Evolutionary conservation across 2,329 filamentous ascomycete genomes (phyloP).

Genomic region (Colletotrichum sp.): DNA sequence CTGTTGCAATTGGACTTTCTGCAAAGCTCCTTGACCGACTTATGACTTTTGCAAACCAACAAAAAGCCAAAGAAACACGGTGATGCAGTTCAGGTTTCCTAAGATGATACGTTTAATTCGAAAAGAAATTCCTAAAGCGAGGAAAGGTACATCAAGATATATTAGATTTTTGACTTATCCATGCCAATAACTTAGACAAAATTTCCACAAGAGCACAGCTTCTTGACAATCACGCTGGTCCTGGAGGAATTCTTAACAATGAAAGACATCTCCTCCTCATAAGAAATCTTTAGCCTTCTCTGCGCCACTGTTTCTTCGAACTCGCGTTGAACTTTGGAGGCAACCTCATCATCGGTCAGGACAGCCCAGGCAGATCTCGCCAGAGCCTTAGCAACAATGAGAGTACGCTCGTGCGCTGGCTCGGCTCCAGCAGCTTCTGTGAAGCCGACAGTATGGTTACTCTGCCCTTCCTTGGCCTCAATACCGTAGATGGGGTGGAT

Average conservation of each 20-base stretch:
- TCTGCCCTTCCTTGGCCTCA: background rate
- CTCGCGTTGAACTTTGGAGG: background rate
- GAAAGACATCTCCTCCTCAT: background rate
- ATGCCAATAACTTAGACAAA: background rate
- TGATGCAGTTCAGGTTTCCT: fast-evolving
- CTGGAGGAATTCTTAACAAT: background rate
- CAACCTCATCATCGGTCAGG: background rate
- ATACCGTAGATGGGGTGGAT: background rate
- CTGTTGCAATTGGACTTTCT: background rate
- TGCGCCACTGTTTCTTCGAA: background rate
- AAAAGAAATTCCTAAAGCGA: fast-evolving
- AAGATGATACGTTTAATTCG: fast-evolving
- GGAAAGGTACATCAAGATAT: fast-evolving
- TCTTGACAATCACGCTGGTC: background rate
- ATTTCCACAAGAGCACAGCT: background rate
- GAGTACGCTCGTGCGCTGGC: background rate
- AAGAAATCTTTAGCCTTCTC: background rate
- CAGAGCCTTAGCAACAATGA: background rate
- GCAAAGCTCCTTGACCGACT: background rate
- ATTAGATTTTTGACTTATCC: background rate
- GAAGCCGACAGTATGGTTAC: background rate
- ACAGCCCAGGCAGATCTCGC: background rate
- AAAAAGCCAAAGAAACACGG: background rate
- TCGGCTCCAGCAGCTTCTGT: background rate
- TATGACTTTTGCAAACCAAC: background rate